phyloP scores from a whole-genome alignment of 2,329 filamentous ascomycete species.

The Blumeria graminis region DNA sequence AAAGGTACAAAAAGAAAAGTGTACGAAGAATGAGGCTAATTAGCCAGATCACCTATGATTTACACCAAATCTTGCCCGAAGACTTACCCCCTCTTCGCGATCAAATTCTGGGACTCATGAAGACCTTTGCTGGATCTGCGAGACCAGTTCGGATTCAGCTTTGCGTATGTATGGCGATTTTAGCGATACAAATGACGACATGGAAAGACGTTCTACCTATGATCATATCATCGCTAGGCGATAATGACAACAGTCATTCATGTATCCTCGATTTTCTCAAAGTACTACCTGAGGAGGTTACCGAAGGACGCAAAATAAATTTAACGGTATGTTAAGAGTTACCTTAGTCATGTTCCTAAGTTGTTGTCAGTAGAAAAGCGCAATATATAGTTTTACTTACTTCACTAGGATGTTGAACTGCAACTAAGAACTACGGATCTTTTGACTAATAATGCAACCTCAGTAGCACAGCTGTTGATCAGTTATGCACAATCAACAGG shows the following conservation, averaged over 20 bases:
- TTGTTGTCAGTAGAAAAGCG: not conserved
- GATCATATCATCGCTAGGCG: constrained; percentile 56
- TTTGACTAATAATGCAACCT: constrained; percentile 68
- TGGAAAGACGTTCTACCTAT: constrained; percentile 84
- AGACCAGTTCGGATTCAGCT: constrained; percentile 75
- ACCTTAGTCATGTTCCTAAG: not conserved
- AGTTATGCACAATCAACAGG: constrained; percentile 82
- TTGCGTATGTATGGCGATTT: constrained; percentile 77
- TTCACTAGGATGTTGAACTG: constrained; percentile 79
- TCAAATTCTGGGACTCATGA: constrained; percentile 61
- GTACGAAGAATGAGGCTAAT: constrained; percentile 5
- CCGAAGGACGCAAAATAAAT: constrained; percentile 97
- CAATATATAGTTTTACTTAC: constrained; percentile 21
- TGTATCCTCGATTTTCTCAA: constrained; percentile 90
- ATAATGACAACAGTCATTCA: constrained; percentile 53
- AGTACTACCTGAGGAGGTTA: constrained; percentile 95
- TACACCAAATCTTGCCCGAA: constrained; percentile 60
- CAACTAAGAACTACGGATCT: constrained; percentile 65
- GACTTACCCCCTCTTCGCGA: constrained; percentile 57
- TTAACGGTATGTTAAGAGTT: constrained; percentile 46
- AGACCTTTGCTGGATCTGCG: constrained; percentile 57
- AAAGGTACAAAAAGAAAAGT: constrained; percentile 40
- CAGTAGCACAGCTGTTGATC: constrained; percentile 68
- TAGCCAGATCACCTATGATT: constrained; percentile 77
- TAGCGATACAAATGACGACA: constrained; percentile 85